Evolutionary conservation across 345 rosid species (phyloP), one percentile per base, ranked within the genome.

Genomic region (Boechera retrofracta): DNA sequence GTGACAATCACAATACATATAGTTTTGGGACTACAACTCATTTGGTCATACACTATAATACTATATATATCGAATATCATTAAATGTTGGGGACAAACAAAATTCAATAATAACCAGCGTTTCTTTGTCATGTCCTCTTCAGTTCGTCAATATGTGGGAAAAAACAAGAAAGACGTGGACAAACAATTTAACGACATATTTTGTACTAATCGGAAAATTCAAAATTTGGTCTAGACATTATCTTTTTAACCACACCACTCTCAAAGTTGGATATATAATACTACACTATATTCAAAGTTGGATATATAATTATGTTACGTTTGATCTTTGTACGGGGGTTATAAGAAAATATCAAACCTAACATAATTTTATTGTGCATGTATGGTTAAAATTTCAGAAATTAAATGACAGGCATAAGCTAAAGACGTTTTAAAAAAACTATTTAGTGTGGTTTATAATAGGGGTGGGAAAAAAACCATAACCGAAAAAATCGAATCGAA

Each of bases 91-190:
- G 36, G 60, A 36, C 48, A 67, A 52, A 45, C 18, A 33, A 66
- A 32, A 18, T 16, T 31, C 62, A 69, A 41, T 39, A 69, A 41
- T 39, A 69, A 32, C 28, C 26, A 56, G 21, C 33, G 10, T 26
- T 44, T 65, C 44, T 12, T 18, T 75, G 42, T 28, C 7, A 1
- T 56, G 18, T 24, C 41, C 16, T 66, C 66, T 58, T 49, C 35
- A 33, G 7, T 55, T 42, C 73, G 66, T 66, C 66, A 2, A 55
- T 55, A 45, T 45, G 29, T 24, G 65, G 24, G 24, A 55, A 42
- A 28, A 4, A 21, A 5, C 35, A 33, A 12, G 11, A 35, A 65
- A 65, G 58, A 64, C 47, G 64, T 53, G 18, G 18, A 36, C 60
- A 57, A 45, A 67, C 5, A 6, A 18, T 47, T 66, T n/a, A 56